Conservation (phyloP, 768 basidiomycete genomes). For the Lentinula lateritia region DNA sequence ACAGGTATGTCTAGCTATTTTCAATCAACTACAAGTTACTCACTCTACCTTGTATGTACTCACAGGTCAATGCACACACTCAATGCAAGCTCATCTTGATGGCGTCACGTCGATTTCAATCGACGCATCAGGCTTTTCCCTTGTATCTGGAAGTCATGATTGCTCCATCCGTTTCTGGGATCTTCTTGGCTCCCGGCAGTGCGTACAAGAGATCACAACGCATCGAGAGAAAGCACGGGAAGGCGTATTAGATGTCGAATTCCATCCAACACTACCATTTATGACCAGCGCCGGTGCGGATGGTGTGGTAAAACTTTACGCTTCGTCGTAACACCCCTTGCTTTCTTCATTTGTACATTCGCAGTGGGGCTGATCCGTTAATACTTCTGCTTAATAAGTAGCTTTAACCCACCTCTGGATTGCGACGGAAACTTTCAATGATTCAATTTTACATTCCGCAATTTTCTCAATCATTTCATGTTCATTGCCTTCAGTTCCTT, state of each 20-base stretch:
- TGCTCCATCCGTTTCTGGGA: constrained; percentile 96
- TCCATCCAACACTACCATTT: constrained; percentile 77
- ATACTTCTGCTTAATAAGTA: constrained; percentile 10
- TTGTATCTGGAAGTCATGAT: constrained; percentile 90
- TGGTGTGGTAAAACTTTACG: constrained; percentile 88
- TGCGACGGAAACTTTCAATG: constrained; percentile 11
- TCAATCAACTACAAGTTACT: not conserved
- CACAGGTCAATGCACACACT: constrained; percentile 82
- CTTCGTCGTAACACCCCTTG: constrained; percentile 57
- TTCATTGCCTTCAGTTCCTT: not conserved
- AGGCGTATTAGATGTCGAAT: constrained; percentile 85
- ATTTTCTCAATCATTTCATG: not conserved
- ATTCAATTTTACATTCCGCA: not conserved
- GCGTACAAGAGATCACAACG: constrained; percentile 83
- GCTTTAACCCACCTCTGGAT: not conserved
- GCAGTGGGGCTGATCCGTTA: not conserved
- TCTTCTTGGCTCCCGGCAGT: constrained; percentile 69
- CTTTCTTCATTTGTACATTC: constrained; percentile 10
- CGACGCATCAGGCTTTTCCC: constrained; percentile 78
- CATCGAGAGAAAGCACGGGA: constrained; percentile 89
- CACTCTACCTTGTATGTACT: not conserved
- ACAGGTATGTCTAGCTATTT: constrained; percentile 51
- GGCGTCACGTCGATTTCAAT: constrained; percentile 89
- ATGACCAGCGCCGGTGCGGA: constrained; percentile 96
- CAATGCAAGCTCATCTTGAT: constrained; percentile 87